Conservation (phyloP, 2,329 filamentous ascomycete genomes). For the Fusarium tricinctum region DNA sequence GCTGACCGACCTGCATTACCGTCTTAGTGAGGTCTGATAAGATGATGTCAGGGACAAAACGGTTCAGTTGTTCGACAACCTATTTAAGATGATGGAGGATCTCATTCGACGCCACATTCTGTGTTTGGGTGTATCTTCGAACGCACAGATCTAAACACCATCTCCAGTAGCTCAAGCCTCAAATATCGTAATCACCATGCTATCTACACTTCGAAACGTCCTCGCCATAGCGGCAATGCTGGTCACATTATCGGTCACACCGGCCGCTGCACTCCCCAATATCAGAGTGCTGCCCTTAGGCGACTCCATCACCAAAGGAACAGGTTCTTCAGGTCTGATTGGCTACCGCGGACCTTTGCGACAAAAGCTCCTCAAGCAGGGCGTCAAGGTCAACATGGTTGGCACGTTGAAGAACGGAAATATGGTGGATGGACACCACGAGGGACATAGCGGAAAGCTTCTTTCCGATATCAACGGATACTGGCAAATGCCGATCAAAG, state of each 20-base stretch:
- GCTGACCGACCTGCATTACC: constrained; percentile 1
- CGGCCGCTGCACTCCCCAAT: constrained; percentile 15
- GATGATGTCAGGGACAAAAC: constrained; percentile 6
- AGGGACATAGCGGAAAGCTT: constrained; percentile 35
- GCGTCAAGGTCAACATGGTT: constrained; percentile 30
- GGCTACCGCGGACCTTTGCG: constrained; percentile 26
- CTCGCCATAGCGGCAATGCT: background rate
- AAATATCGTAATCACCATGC: constrained; percentile 7
- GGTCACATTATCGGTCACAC: background rate
- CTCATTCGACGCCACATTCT: constrained; percentile 29
- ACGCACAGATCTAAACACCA: background rate
- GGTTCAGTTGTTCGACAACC: background rate
- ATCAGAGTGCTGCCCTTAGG: constrained; percentile 31
- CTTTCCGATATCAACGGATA: constrained; percentile 28
- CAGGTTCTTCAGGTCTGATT: constrained; percentile 21
- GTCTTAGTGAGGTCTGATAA: background rate
- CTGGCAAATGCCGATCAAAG: constrained; percentile 30
- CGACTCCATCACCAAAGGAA: constrained; percentile 41
- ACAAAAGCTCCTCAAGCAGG: constrained; percentile 18
- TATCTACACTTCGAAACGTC: background rate
- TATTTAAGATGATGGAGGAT: constrained; percentile 16
- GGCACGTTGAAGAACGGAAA: constrained; percentile 21
- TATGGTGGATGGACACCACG: constrained; percentile 32
- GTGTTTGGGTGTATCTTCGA: background rate
- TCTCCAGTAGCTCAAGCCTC: background rate